phyloP scores from a whole-genome alignment of 148 eudicot species.

The Chenopodium formosanum region DNA sequence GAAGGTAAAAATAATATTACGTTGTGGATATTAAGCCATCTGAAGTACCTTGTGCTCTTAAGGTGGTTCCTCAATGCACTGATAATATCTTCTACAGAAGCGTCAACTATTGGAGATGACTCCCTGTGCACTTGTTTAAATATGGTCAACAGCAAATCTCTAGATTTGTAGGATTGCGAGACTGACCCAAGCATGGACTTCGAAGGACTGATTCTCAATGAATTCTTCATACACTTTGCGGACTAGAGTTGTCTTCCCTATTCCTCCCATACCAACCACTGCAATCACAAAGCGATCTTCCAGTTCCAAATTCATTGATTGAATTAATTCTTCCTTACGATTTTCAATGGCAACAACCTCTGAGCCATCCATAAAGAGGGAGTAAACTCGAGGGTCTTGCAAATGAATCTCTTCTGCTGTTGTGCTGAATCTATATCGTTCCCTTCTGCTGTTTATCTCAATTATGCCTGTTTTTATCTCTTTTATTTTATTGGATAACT shows the following conservation, averaged over 20 bases:
- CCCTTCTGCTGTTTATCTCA: not conserved
- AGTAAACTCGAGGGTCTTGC: not conserved
- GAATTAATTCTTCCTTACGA: not conserved
- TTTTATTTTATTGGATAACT: not conserved
- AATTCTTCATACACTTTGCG: not conserved
- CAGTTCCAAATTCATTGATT: not conserved
- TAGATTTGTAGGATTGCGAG: not conserved
- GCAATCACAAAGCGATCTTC: not conserved
- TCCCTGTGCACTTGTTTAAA: not conserved
- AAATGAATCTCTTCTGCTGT: not conserved
- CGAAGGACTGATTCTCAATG: not conserved
- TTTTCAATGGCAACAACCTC: not conserved
- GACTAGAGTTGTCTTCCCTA: slow-evolving; percentile 7
- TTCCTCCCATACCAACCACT: not conserved
- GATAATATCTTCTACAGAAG: not conserved
- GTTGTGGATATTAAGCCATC: too few relatives aligned
- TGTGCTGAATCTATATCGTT: not conserved
- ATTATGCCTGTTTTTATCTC: not conserved
- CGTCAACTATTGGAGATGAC: not conserved
- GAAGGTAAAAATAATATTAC: too few relatives aligned
- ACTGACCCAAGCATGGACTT: not conserved
- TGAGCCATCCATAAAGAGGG: not conserved
- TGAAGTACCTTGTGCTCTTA: not conserved
- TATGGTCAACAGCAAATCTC: not conserved
- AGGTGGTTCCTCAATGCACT: not conserved